Percentiles rank a stretch among this genome's conserved stretches.
phyloP scores from a whole-genome alignment of 2,329 filamentous ascomycete species.

The Ophiostoma triangulosporum region DNA sequence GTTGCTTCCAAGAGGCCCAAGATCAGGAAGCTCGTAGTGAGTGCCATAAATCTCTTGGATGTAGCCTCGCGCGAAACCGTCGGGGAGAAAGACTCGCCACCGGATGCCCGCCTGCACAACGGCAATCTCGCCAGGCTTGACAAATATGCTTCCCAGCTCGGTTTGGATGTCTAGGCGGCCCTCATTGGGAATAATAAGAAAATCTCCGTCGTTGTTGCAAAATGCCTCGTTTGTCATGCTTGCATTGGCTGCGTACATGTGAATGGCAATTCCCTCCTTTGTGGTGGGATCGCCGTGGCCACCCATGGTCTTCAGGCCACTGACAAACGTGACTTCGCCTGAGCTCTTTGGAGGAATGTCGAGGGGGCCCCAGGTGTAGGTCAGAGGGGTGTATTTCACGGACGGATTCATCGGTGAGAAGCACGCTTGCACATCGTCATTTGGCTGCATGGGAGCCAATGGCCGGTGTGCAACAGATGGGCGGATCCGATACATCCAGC shows the following conservation, averaged over 20 bases:
- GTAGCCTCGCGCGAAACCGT: slow-evolving; percentile 32
- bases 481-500: slow-evolving; percentile 8
- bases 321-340: slow-evolving; percentile 27
- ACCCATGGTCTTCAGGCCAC: slow-evolving; percentile 34
- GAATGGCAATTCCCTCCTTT: slow-evolving; percentile 33
- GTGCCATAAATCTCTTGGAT: slow-evolving; percentile 53
- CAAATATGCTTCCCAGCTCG: slow-evolving; percentile 42
- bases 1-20: slow-evolving; percentile 53
- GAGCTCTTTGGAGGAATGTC: slow-evolving; percentile 10
- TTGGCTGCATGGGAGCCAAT: slow-evolving; percentile 1
- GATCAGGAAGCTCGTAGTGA: slow-evolving; percentile 51
- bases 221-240: slow-evolving; percentile 35
- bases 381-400: slow-evolving; percentile 23
- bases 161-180: slow-evolving; percentile 55
- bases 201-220: slow-evolving; percentile 50
- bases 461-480: slow-evolving; percentile 1
- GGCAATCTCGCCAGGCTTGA: slow-evolving; percentile 54
- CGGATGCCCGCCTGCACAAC: slow-evolving; percentile 54
- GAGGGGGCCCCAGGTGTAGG: slow-evolving; percentile 35
- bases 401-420: slow-evolving; percentile 32
- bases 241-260: slow-evolving; percentile 33
- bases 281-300: slow-evolving; percentile 37
- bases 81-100: slow-evolving; percentile 42
- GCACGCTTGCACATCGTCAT: slow-evolving; percentile 23
- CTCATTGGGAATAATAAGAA: slow-evolving; percentile 51